Base-by-base conservation (phyloP, 2,329 filamentous ascomycete genomes). In the Colletotrichum cereale region DNA sequence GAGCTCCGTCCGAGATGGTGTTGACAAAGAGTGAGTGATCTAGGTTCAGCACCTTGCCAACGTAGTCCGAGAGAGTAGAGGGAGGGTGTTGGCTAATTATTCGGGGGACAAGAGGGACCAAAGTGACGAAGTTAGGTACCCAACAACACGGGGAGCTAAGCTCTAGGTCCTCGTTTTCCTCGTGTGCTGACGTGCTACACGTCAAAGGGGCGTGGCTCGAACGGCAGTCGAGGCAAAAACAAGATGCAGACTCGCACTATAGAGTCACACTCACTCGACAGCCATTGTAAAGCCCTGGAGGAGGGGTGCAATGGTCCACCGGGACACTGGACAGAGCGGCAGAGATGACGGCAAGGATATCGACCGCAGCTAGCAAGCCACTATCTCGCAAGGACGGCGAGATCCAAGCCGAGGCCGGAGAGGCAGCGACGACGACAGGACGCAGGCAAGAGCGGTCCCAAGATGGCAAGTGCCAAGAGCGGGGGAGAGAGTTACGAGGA, bases 271-370 rank as follows among this genome's bases (percentile, higher is more conserved):
- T 60, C 60, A 40, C 31, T 60, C 26, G 53, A 56, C 38, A 31
- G 47, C 24, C 65, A 72, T 72, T 69, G 66, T 65, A 24, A 56
- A 64, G 61, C 64, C 8, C 36, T 29, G 24, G 55, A 66, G 36
- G 70, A 66, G 52, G 66, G 65, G 53, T 69, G 68, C 58, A 34
- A 29, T 29, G 48, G 34, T 18, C 50, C 70, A 56, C 48, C 34
- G 36, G 31, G n/a, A 57, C 61, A 66, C 62, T 52, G 34, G 48
- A 52, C 40, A 21, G 42, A 42, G 48, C 26, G 57, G 70, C 70
- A 53, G 42, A 57, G 70, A 66, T 72, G 67, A 58, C 67, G 61
- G 42, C 67, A 72, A 61, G 70, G 67, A 42, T 61, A 24, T 64
- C 36, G 38, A 34, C 58, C 29, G 21, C 50, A 40, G 29, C 60